Conservation (phyloP, 2,329 filamentous ascomycete genomes). For the Aspergillus candidus region DNA sequence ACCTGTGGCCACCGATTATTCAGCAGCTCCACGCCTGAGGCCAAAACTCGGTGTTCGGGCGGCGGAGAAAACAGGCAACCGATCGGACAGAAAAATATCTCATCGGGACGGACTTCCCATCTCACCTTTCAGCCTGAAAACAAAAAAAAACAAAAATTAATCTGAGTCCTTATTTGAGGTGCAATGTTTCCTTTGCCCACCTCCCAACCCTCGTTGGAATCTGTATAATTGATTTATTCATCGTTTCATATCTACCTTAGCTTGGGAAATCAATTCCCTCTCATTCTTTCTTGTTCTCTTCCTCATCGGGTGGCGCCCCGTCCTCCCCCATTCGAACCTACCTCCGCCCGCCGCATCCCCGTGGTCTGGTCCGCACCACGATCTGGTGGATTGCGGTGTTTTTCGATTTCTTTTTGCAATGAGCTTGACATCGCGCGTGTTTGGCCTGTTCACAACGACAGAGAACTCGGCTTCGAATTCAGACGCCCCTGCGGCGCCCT, state of each 20-base stretch:
- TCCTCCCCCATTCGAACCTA: conserved; percentile 7
- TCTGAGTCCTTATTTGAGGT: conserved; percentile 7
- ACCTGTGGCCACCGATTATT: background rate
- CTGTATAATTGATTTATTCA: conserved; percentile 4
- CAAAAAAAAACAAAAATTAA: no score
- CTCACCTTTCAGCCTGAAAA: no score
- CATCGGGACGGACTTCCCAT: no score
- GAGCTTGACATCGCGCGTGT: conserved; percentile 53
- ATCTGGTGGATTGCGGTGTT: conserved; percentile 27
- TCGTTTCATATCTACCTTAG: conserved; percentile 3
- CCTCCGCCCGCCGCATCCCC: conserved; percentile 19
- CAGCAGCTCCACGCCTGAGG: conserved; percentile 20
- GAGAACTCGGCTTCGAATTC: conserved; percentile 25
- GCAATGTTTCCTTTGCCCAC: conserved; percentile 11
- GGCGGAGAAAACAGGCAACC: conserved; percentile 28
- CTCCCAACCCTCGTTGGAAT: conserved; percentile 6
- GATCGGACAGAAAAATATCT: conserved; percentile 9
- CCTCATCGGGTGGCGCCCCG: conserved; percentile 11
- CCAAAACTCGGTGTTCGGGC: conserved; percentile 15
- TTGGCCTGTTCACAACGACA: conserved; percentile 47
- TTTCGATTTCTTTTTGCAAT: conserved; percentile 37
- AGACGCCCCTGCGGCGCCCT: conserved; percentile 23
- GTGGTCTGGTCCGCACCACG: conserved; percentile 26
- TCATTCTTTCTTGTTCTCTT: conserved; percentile 5
- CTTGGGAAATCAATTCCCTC: background rate